Base-by-base conservation (phyloP, 2,329 filamentous ascomycete species). In the Pseudodiploospora longispora region DNA sequence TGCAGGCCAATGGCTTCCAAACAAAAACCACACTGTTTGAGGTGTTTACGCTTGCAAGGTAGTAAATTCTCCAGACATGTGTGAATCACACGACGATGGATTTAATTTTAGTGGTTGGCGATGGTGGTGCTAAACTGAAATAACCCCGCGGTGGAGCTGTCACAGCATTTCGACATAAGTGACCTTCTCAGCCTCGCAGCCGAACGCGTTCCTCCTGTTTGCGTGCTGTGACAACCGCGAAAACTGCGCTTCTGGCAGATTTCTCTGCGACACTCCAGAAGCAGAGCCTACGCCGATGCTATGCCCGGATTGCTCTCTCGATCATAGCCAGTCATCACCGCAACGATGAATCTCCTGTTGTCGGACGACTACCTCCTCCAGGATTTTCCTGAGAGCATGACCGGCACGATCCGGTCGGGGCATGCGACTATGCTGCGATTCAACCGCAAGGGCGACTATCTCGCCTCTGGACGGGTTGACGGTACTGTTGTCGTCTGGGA, bases 401-500 rank as follows among this genome's bases (percentile, higher is more conserved):
- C 86, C 31, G 87, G 87, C 59, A 90, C 85, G 46, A 83, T 98
- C 51, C 85, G 91, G 41, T 80, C 75, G 36, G 78, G 79, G 28
- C 78, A 83, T 65, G 76, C 78, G 47, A 80, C 77, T 53, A 80
- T 76, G 58, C 68, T 83, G 50, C 87, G 91, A 52, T 98, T 98
- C 75, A 96, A 91, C 60, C 87, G 89, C 60, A 87, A 83, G 60
- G 93, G 93, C 64, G 91, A 98, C 66, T 90, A 93, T 56, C 82
- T 98, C 51, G 93, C 93, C 37, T 95, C 90, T 30, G 93, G 93
- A 51, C 83, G 93, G 60, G 87, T 89, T 50, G 93, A 98, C 68
- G 93, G 93, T 53, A 93, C 88, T 5, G 85, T 98, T 35, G 87
- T 95, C 44, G 85, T 98, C 38, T 98, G 95, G 76, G 93, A 98